Evolutionary conservation across 2,329 filamentous ascomycete species (phyloP), one percentile per base, ranked within the genome.

Genomic region (Lasiodiplodia sp.): DNA sequence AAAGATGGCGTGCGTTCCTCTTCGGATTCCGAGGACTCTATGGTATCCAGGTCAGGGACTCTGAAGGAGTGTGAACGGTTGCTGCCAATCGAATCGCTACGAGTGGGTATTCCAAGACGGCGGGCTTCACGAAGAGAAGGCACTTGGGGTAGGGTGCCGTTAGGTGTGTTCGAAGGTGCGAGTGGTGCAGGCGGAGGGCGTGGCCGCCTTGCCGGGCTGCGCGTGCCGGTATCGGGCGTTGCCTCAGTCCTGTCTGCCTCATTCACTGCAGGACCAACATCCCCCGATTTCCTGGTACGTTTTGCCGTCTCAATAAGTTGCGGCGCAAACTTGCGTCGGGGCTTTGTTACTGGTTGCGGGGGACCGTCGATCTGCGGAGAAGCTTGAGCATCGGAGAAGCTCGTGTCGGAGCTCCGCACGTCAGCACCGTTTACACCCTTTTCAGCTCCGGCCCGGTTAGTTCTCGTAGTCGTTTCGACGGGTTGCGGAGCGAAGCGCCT

Each of bases 281-380:
- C 90, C 23, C 89, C 89, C 18, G 87, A 87, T 74, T 89, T 89
- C 71, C 91, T 88, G 40, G 89, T 89, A 66, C 93, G 86, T 73
- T 89, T 88, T 4, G 91, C 91, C 2, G 92, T 94, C 79, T 95
- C 93, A 70, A 97, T 90, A 67, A 97, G 83, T 74, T 95, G 91
- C 14, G 93, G 93, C 37, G 90, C 87, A 78, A 96, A 97, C 69
- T 80, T 86, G 52, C 84, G 82, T 4, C 76, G 70, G 12, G 76
- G 67, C 51, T 70, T 75, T 67, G 75, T 76, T 56, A 71, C 74
- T 75, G 65, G 72, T 63, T 68, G 58, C 49, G 52, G 58, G 52
- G 57, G 16, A 14, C 37, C 57, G 67, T 68, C 67, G 67, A 65
- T 68, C 57, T 68, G 66, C 66, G 66, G 56, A 68, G 66, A 44